phyloP scores from a whole-genome alignment of 1,284 basidiomycete species.

The Fistulinella staudtii region DNA sequence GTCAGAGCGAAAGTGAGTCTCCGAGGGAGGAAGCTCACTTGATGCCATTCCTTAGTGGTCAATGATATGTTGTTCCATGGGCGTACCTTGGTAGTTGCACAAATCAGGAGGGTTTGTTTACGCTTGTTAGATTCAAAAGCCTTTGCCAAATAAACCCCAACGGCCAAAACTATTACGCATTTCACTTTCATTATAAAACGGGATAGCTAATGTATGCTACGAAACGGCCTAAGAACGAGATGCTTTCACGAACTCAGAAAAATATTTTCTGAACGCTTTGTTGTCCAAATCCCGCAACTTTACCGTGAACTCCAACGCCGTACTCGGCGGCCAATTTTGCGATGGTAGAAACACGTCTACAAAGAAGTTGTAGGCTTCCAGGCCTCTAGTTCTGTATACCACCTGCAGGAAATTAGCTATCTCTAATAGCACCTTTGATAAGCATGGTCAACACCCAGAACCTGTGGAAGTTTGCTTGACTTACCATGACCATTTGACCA shows the following conservation, averaged over 20 bases:
- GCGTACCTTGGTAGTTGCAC: conserved; percentile 6
- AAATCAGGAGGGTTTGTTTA: conserved; percentile 28
- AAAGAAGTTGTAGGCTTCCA: conserved; percentile 85
- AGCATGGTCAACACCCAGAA: conserved; percentile 1
- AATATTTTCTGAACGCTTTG: conserved; percentile 87
- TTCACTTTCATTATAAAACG: conserved; percentile 3
- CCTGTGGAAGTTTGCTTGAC: conserved; percentile 24
- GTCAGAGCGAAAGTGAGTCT: conserved; percentile 1
- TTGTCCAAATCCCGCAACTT: conserved; percentile 76
- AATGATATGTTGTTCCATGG: conserved; percentile 19
- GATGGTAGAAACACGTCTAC: conserved; percentile 80
- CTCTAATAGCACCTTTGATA: conserved; percentile 78
- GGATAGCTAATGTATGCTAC: conserved; percentile 36
- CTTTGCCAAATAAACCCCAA: conserved; percentile 29
- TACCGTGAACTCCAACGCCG: conserved; percentile 74
- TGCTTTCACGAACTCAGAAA: conserved; percentile 77
- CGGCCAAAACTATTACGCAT: not conserved
- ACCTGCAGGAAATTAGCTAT: conserved; percentile 83
- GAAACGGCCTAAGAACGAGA: conserved; percentile 51
- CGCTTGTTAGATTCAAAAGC: conserved; percentile 32
- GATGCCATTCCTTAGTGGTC: conserved; percentile 37
- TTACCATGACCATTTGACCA: conserved; percentile 78
- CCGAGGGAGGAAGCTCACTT: conserved; percentile 31
- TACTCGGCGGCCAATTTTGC: conserved; percentile 80
- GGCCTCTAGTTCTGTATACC: conserved; percentile 73